Base-by-base conservation (phyloP, 1,284 basidiomycete genomes). In the Gastroboletus turbinatus region DNA sequence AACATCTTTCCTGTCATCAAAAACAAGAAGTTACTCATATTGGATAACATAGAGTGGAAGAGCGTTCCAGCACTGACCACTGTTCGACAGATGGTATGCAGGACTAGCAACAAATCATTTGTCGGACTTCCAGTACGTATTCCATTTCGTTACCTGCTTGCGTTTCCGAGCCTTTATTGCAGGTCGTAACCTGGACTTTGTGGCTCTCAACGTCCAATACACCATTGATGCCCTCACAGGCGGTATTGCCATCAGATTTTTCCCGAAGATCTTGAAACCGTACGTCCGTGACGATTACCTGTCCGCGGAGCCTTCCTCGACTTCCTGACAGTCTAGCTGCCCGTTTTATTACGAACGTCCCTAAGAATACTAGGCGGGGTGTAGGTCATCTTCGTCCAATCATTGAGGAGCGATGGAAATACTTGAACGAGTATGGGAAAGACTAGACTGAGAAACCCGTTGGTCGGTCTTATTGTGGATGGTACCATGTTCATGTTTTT, bases 131-230 rank as follows among this genome's bases (percentile, higher is more conserved):
- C 75, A 7, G 75, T 75, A 55, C 7, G 66, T 25, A 33, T 39
- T 48, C 21, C 6, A 3, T 5, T n/a, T 27, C 36, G 9, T 38
- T 2, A 14, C 29, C 9, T 32, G 19, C 17, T 19, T 16, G 9
- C 30, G 8, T 35, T 47, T 39, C 30, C 39, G 30, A 36, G 9
- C 30, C 16, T 27, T n/a, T 7, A 21, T 21, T 21, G 5, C 46
- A 79, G 79, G 79, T 61, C 67, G 75, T 27, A 53, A 79, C 47
- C 60, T 60, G 11, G 75, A 73, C 19, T 78, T 67, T 50, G 57
- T 65, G 35, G 60, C 65, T 21, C 60, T 78, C n/a, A 74, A 67
- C 47, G 66, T 73, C 9, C 46, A 66, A 10, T 73, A 69, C 53
- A 68, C 76, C 0, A 30, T 71, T 14, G 68, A 73, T 45, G 66